A percentile compares a stretch with the other conserved stretches of the same genome.
These are phyloP conservation scores for Rubus parviflorus DNA, from an alignment of 306 rosid genomes.

Conservation along the genomic window DNA sequence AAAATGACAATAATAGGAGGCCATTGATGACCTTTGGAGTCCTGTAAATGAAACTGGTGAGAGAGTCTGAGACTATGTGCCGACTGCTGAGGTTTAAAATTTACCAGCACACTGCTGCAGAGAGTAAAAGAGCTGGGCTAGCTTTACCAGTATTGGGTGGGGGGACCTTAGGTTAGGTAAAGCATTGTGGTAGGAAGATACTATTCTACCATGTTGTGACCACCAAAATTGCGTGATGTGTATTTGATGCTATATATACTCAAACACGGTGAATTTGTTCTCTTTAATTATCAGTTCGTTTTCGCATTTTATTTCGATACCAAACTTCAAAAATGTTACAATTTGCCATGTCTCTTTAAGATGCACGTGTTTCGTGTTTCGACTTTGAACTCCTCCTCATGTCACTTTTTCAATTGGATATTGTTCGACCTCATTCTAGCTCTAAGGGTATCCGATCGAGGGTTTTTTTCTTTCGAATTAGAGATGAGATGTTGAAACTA, in stretches of 20 bases:
- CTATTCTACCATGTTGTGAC: neutral
- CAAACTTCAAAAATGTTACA: too few relatives aligned
- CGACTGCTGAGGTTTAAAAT: neutral
- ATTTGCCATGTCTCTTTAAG: too few relatives aligned
- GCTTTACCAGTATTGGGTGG: neutral
- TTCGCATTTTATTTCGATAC: neutral
- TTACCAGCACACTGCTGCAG: neutral
- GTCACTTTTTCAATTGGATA: too few relatives aligned
- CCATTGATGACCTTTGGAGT: neutral
- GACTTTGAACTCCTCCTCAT: too few relatives aligned
- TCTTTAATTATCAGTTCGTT: neutral
- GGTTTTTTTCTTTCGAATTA: too few relatives aligned
- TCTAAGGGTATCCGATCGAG: too few relatives aligned
- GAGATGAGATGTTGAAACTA: too few relatives aligned
- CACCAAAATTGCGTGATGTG: neutral
- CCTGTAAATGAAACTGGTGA: neutral
- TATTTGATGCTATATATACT: neutral
- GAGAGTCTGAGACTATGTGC: neutral
- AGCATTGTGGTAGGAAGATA: neutral
- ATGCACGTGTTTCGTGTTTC: too few relatives aligned
- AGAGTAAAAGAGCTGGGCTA: neutral
- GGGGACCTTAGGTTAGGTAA: neutral
- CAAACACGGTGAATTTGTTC: neutral
- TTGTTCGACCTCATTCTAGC: too few relatives aligned
- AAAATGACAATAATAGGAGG: neutral